Evolutionary conservation across 1,284 basidiomycete species (phyloP).

Genomic region (Cutaneotrichosporon mucoides): DNA sequence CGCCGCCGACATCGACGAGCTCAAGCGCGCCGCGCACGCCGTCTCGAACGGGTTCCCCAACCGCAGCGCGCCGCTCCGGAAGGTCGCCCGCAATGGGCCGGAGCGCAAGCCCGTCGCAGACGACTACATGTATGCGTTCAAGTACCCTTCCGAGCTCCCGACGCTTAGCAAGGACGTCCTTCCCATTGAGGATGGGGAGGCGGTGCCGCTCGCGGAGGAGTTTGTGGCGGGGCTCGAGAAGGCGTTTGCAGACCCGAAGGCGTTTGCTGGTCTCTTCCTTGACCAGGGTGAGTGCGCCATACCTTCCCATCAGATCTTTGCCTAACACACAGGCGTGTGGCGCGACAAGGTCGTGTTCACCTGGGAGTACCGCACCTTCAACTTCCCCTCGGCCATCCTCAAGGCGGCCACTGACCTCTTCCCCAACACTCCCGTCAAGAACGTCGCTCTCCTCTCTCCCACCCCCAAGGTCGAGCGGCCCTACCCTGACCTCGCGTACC

Average conservation of each 20-base stretch:
- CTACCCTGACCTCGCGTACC: constrained; percentile 58
- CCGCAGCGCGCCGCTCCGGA: neutral
- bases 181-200: constrained; percentile 10
- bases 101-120: constrained; percentile 10
- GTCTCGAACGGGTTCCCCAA: neutral
- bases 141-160: constrained; percentile 23
- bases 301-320: no score
- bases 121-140: constrained; percentile 31
- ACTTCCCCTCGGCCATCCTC: constrained; percentile 50
- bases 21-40: neutral
- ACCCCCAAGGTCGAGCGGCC: constrained; percentile 50
- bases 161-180: constrained; percentile 15
- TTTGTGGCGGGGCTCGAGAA: neutral
- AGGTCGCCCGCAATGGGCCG: neutral
- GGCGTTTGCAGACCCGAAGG: no score
- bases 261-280: no score
- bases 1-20: neutral
- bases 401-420: constrained; percentile 25
- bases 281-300: no score
- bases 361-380: constrained; percentile 64
- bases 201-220: neutral
- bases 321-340: constrained; percentile 16
- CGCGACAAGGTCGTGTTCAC: constrained; percentile 44
- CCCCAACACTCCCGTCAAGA: constrained; percentile 20
- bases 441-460: constrained; percentile 49